Evolutionary conservation across 176 grass and related monocot genomes (phyloP), one percentile per base, ranked within the genome.

Genomic region (Musa troglodytarum): DNA sequence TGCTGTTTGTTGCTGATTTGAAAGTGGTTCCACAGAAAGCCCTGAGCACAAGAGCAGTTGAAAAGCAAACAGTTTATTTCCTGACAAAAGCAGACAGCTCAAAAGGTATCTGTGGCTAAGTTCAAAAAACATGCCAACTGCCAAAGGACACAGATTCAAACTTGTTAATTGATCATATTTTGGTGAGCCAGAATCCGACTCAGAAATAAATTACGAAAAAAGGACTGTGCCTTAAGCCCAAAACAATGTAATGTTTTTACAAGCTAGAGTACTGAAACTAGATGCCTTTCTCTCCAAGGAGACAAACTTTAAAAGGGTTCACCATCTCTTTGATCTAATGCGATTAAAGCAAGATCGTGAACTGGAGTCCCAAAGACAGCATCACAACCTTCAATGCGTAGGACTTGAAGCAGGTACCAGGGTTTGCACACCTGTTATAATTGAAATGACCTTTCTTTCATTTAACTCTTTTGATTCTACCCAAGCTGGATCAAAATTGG

Each of bases 131-230:
- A 15, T 63, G 68, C 19, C 50, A 81, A 51, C 71, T 29, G 74
- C 1, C 54, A 4, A 2, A 59, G 63, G 26, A 15, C 72, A 68
- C 63, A 17, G 15, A 28, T 62, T 87, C 76, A 85, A 85, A 89
- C 75, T 85, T 82, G 80, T 88, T 85, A 74, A 89, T 82, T 89
- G 63, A 78, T 84, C 69, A 82, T 82, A 73, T 77, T 86, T 84
- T 63, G 86, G 79, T 78, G 49, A 65, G 81, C 63, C 69, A 80
- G 57, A 74, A 77, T 58, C 77, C 76, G 52, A 80, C 62, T 83
- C 69, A 87, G 83, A 86, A 80, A 72, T 49, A 59, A 71, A 80
- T 65, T 49, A 66, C 75, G 51, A 81, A 68, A 20, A 81, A 84
- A 55, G 14, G 72, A 57, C 54, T 50, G 8, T 14, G 13, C 11